Conservation (phyloP, 139 green algal species). For the Chlamydomonas incerta region DNA sequence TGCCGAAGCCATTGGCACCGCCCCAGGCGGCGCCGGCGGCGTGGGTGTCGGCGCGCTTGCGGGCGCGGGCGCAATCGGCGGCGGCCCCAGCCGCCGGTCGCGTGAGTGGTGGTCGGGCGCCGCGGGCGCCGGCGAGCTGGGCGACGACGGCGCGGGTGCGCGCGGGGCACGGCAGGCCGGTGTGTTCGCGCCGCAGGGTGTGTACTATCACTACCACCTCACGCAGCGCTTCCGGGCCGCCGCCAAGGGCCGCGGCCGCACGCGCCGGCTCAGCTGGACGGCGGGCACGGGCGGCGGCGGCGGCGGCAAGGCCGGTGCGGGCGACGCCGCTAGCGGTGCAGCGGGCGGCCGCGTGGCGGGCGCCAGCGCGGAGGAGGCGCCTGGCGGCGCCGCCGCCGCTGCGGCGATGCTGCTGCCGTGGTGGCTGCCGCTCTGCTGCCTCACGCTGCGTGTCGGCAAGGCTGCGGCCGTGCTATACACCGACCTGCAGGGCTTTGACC, state of each 20-base stretch:
- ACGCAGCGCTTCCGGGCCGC: not conserved
- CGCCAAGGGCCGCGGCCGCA: not conserved
- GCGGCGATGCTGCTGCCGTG: not conserved
- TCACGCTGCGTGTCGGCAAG: constrained; percentile 18
- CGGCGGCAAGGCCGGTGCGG: not conserved
- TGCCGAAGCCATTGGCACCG: too few species aligned
- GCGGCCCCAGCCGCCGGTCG: too few species aligned
- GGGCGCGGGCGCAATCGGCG: too few species aligned
- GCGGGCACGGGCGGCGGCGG: not conserved
- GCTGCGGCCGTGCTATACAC: constrained; percentile 39
- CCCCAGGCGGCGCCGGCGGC: too few species aligned
- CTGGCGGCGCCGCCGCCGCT: not conserved
- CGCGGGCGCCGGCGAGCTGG: too few species aligned
- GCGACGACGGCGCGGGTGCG: too few species aligned
- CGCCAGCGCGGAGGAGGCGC: not conserved
- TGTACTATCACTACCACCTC: not conserved
- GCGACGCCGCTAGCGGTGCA: not conserved
- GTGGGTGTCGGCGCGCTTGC: too few species aligned
- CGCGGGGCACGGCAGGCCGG: too few species aligned
- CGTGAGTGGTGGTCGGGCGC: too few species aligned
- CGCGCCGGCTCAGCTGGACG: not conserved
- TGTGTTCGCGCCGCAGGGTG: too few species aligned
- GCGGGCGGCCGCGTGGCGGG: not conserved
- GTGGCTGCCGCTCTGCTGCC: constrained; percentile 32
- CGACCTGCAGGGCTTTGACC: constrained; percentile 25